Evolutionary conservation across 75 land plant species (phyloP), one percentile per base, ranked within the genome.

Genomic region (Isoetes taiwanensis): DNA sequence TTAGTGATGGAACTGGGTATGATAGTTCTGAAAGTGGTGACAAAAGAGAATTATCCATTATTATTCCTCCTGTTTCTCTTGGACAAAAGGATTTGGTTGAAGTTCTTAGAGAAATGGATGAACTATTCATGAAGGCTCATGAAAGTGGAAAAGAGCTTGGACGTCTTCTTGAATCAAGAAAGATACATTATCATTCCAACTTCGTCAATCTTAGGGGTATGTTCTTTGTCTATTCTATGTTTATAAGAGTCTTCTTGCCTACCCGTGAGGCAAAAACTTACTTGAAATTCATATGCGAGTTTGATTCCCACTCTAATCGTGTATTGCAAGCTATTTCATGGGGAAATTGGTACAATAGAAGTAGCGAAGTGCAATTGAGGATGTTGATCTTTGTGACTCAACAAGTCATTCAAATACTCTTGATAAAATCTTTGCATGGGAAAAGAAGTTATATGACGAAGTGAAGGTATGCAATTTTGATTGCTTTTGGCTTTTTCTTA

Each of bases 151-250:
- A 46, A 19, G 50, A 46, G 19, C 25, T 16, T 6, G 50, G 50
- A 23, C 5, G 16, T 5, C n/a, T 46, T 16, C 50, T 46, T 8
- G 50, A 46, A 23, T 16, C 50, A 23, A 46, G 50, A 23, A 46
- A 46, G 50, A 46, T 46, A 19, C 50, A 46, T 23, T 46, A 46
- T n/a, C 50, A 46, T n/a, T 46, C 50, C 16, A 46, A 46, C n/a
- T 46, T 46, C 50, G 50, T 46, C 25, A 23, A 46, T 16, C 16
- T 19, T 46, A 5, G 50, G 25, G 50, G 50, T 46, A 46, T 37
- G 39, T n/a, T n/a, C n/a, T n/a, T 46, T 16, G 12, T 16, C 16
- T 5, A 3, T 6, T 16, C n/a, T 46, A n/a, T 5, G 50, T 23
- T 46, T 6, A n/a, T 3, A 19, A 19, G 16, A 3, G 8, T 46